Evolutionary conservation across 2,329 filamentous ascomycete species (phyloP).

Genomic region (Alternaria arbusti): DNA sequence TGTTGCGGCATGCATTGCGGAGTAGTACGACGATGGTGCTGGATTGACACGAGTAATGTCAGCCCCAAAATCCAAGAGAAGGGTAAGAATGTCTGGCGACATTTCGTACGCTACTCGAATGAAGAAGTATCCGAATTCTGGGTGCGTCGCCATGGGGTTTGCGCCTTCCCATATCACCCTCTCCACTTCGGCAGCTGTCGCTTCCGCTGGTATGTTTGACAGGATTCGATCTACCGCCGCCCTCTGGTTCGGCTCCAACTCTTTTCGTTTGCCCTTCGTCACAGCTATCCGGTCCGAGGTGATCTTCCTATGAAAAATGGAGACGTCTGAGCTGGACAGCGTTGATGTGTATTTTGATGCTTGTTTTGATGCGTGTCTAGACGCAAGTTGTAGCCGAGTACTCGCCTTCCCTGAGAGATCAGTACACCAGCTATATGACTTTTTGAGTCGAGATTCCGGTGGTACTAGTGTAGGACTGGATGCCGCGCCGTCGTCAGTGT

Average conservation of each 20-base stretch:
- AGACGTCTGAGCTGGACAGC: constrained; percentile 31
- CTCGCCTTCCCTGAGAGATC: constrained; percentile 24
- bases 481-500: constrained; percentile 35
- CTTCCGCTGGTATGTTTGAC: constrained; percentile 31
- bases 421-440: constrained; percentile 32
- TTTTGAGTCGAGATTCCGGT: constrained; percentile 24
- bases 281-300: constrained; percentile 40
- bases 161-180: constrained; percentile 40
- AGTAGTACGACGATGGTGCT: constrained; percentile 23
- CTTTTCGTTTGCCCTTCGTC: constrained; percentile 33
- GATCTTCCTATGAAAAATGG: constrained; percentile 34
- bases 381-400: constrained; percentile 2
- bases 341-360: constrained; percentile 27
- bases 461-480: constrained; percentile 26
- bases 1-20: constrained; percentile 38
- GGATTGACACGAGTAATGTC: constrained; percentile 29
- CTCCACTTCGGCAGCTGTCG: constrained; percentile 33
- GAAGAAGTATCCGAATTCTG: constrained; percentile 38
- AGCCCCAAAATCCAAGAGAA: constrained; percentile 40
- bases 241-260: constrained; percentile 30
- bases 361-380: constrained; percentile 11
- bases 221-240: constrained; percentile 39
- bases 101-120: constrained; percentile 39
- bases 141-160: constrained; percentile 36
- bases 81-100: constrained; percentile 26